phyloP scores from a whole-genome alignment of 2,329 filamentous ascomycete genomes.

The Nannizziopsis barbatae region DNA sequence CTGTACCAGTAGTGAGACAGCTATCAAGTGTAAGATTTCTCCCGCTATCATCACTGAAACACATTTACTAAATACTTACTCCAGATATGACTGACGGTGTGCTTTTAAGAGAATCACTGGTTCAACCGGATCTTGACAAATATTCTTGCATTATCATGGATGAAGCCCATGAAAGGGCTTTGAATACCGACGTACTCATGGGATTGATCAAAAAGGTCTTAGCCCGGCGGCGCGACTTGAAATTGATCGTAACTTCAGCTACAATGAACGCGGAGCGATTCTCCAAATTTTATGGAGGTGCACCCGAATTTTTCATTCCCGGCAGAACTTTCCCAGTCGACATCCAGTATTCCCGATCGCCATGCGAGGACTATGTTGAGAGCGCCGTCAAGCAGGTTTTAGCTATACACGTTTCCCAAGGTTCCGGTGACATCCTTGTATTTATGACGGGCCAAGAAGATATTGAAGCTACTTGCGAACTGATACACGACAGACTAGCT shows the following conservation, averaged over 20 bases:
- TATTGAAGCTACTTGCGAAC: conserved; percentile 91
- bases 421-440: conserved; percentile 82
- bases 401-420: conserved; percentile 91
- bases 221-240: conserved; percentile 76
- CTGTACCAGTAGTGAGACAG: conserved; percentile 87
- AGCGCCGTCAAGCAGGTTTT: conserved; percentile 92
- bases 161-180: conserved; percentile 88
- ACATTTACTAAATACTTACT: conserved; percentile 12
- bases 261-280: conserved; percentile 98
- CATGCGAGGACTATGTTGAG: conserved; percentile 96
- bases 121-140: conserved; percentile 82
- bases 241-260: conserved; percentile 93
- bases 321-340: conserved; percentile 95
- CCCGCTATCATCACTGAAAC: conserved; percentile 12
- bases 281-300: conserved; percentile 88
- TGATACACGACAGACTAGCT: conserved; percentile 76
- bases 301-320: conserved; percentile 92
- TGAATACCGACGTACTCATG: conserved; percentile 97
- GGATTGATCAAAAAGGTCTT: conserved; percentile 96
- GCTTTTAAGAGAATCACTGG: conserved; percentile 80
- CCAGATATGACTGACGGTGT: conserved; percentile 94
- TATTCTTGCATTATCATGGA: conserved; percentile 99
- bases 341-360: conserved; percentile 86
- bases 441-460: conserved; percentile 99
- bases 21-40: conserved; percentile 62